A percentile compares a stretch with the other conserved stretches of the same genome.
Conservation (phyloP, 495 filamentous ascomycete genomes). For the Cryomyces antarcticus region DNA sequence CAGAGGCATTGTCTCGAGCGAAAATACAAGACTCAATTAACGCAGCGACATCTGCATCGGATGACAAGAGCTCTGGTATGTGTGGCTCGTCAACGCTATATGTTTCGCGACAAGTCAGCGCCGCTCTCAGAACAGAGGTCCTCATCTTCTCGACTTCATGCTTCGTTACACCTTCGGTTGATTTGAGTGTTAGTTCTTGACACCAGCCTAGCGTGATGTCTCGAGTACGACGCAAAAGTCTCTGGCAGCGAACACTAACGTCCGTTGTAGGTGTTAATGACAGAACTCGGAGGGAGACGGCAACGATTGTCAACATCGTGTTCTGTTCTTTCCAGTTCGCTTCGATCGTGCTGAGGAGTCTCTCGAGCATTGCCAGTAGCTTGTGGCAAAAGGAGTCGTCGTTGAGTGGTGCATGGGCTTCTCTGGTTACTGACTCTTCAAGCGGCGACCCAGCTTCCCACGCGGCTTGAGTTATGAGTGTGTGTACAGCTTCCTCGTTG, state of each 20-base stretch:
- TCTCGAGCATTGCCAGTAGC: background rate
- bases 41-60: background rate
- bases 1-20: slow-evolving; percentile 3
- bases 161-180: no score
- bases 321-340: slow-evolving; percentile 11
- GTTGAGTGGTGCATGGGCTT: slow-evolving; percentile 2
- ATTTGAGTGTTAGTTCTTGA: no score
- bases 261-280: background rate
- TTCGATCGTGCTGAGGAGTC: slow-evolving; percentile 1
- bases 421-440: background rate
- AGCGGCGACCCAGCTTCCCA: slow-evolving; percentile 6
- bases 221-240: no score
- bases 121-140: slow-evolving; percentile 1
- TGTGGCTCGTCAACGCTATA: slow-evolving; percentile 7
- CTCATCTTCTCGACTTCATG: no score
- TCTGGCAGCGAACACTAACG: background rate
- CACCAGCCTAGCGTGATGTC: no score
- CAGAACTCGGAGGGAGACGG: slow-evolving; percentile 3
- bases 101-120: slow-evolving; percentile 1
- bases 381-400: slow-evolving; percentile 1
- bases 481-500: slow-evolving; percentile 5
- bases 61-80: slow-evolving; percentile 1
- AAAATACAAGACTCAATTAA: slow-evolving; percentile 9
- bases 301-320: slow-evolving; percentile 3
- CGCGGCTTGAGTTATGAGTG: slow-evolving; percentile 9